These are phyloP conservation scores for Hypoxylon sp. DNA, from an alignment of 2,329 filamentous ascomycete species.

Conservation along the genomic window DNA sequence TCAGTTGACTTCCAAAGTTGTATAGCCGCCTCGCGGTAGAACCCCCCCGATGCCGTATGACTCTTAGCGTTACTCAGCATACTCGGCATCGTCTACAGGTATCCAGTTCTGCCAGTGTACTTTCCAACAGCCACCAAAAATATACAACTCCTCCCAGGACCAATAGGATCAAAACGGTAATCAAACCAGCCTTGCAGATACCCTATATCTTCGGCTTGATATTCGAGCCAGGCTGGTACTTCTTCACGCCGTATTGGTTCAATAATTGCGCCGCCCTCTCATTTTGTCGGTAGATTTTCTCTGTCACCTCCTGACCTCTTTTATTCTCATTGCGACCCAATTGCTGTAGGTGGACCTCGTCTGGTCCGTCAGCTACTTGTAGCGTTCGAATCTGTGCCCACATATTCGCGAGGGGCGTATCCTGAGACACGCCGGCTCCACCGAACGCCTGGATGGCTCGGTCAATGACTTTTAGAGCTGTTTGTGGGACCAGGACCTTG, in stretches of 20 bases:
- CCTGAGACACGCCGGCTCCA: slow-evolving; percentile 90
- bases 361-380: slow-evolving; percentile 90
- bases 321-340: slow-evolving; percentile 85
- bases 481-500: slow-evolving; percentile 89
- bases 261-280: slow-evolving; percentile 75
- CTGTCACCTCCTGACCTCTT: slow-evolving; percentile 71
- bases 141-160: neutral
- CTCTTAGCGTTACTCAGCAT: neutral
- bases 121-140: neutral
- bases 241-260: slow-evolving; percentile 66
- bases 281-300: slow-evolving; percentile 74
- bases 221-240: slow-evolving; percentile 64
- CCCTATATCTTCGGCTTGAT: slow-evolving; percentile 64
- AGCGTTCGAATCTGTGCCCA: slow-evolving; percentile 86
- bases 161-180: neutral
- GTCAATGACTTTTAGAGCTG: slow-evolving; percentile 89
- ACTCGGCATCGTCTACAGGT: neutral
- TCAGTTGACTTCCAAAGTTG: neutral
- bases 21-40: neutral
- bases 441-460: slow-evolving; percentile 94
- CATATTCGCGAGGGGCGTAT: slow-evolving; percentile 89
- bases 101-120: too few species aligned
- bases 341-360: slow-evolving; percentile 92
- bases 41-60: neutral
- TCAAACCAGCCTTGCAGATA: neutral